Percentiles rank a stretch among this genome's conserved stretches.
These are phyloP conservation scores for Pseudomassariella vexata DNA, from an alignment of 2,329 filamentous ascomycete genomes.

Conservation along the genomic window DNA sequence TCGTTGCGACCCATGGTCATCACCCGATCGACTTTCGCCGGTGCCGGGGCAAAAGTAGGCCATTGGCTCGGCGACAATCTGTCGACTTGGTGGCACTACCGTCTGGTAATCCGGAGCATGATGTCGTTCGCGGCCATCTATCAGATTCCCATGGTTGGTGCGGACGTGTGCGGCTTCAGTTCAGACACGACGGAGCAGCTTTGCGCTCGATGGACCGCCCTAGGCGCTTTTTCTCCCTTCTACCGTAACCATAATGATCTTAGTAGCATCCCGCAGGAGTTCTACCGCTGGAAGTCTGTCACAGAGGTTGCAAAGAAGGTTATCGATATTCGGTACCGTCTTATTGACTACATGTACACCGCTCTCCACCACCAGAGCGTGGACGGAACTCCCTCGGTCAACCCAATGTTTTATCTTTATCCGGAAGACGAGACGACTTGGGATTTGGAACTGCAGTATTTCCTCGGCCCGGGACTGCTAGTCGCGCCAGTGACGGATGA, in stretches of 20 bases:
- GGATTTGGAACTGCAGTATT: constrained; percentile 39
- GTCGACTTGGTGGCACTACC: constrained; percentile 53
- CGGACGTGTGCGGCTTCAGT: constrained; percentile 74
- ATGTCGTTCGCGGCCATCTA: constrained; percentile 59
- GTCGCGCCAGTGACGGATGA: constrained; percentile 41
- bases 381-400: constrained; percentile 59
- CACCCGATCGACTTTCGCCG: constrained; percentile 70
- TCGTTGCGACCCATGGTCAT: constrained; percentile 63
- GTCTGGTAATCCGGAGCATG: constrained; percentile 51
- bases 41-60: constrained; percentile 59
- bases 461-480: constrained; percentile 37
- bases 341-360: constrained; percentile 73
- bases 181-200: constrained; percentile 61
- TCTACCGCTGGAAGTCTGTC: constrained; percentile 62
- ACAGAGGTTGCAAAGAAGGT: constrained; percentile 56
- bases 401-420: constrained; percentile 66
- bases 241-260: constrained; percentile 67
- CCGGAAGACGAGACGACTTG: constrained; percentile 38
- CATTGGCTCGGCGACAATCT: constrained; percentile 57
- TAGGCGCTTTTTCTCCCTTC: constrained; percentile 71
- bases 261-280: constrained; percentile 55
- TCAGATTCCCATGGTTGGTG: constrained; percentile 63
- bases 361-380: constrained; percentile 55
- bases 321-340: constrained; percentile 62
- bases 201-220: constrained; percentile 69